A percentile compares a stretch with the other conserved stretches of the same genome.
phyloP scores from a whole-genome alignment of 1,139 yeast genomes.

The Candida tropicalis region DNA sequence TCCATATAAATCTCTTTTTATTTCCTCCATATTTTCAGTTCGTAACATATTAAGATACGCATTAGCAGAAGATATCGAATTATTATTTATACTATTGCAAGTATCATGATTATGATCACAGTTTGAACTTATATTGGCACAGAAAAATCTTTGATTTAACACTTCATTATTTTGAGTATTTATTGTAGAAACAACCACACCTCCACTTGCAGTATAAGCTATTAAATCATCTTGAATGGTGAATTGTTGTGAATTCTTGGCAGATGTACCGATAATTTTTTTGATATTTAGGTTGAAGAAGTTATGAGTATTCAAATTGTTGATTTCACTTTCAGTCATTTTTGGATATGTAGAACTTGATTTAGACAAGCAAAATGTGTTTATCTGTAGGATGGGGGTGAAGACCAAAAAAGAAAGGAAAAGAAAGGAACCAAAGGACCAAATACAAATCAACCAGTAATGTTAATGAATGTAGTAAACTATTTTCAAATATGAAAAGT shows the following conservation, averaged over 20 bases:
- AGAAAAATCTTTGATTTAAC: slow-evolving; percentile 48
- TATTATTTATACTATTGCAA: neutral
- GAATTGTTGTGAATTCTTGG: slow-evolving; percentile 33
- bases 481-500: too few species aligned
- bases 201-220: slow-evolving; percentile 70
- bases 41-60: slow-evolving; percentile 34
- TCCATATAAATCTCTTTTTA: slow-evolving; percentile 36
- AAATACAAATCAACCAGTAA: too few species aligned
- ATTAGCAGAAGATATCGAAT: slow-evolving; percentile 24
- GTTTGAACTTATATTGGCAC: slow-evolving; percentile 41
- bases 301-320: neutral
- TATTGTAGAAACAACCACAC: slow-evolving; percentile 55
- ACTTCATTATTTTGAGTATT: slow-evolving; percentile 20
- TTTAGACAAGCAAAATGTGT: neutral
- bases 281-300: slow-evolving; percentile 19
- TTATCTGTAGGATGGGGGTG: too few species aligned
- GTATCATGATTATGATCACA: neutral
- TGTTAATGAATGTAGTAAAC: too few species aligned
- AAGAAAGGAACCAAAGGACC: too few species aligned
- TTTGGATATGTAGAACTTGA: neutral
- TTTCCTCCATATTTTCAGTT: slow-evolving; percentile 16
- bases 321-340: slow-evolving; percentile 4
- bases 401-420: neutral
- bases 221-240: slow-evolving; percentile 42
- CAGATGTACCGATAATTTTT: slow-evolving; percentile 35